These are phyloP conservation scores for Cryptococcus maquisensis DNA, from an alignment of 1,284 basidiomycete species.

Conservation along the genomic window DNA sequence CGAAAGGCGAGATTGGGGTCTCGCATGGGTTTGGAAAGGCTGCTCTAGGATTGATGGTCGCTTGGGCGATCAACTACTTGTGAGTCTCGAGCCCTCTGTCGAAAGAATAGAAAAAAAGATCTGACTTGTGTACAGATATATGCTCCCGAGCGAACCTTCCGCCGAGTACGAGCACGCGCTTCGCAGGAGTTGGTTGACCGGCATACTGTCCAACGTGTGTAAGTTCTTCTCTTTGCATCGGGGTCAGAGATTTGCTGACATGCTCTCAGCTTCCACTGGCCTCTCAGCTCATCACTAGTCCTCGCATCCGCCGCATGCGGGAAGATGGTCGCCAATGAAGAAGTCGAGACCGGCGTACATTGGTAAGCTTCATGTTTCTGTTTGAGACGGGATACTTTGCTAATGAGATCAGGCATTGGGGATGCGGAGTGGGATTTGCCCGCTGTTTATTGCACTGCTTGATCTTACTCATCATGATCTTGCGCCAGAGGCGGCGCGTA, in stretches of 20 bases:
- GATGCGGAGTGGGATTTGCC: conserved; percentile 43
- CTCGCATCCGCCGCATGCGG: conserved; percentile 45
- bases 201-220: conserved; percentile 43
- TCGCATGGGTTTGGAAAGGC: conserved; percentile 43
- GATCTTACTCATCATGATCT: conserved; percentile 41
- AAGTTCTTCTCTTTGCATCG: conserved; percentile 3
- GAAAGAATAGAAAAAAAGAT: neutral
- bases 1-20: conserved; percentile 19
- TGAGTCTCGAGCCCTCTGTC: conserved; percentile 23
- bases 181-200: conserved; percentile 46
- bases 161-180: conserved; percentile 45
- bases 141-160: conserved; percentile 29
- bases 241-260: too few species aligned
- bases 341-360: conserved; percentile 15
- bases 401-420: conserved; percentile 39
- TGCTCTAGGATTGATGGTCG: conserved; percentile 46
- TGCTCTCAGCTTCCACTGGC: conserved; percentile 40
- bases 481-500: neutral
- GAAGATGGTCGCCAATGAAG: conserved; percentile 32
- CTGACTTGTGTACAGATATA: conserved; percentile 17
- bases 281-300: conserved; percentile 44
- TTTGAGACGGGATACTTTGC: neutral
- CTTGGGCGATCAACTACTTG: conserved; percentile 50
- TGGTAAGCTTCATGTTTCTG: conserved; percentile 5
- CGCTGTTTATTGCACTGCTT: conserved; percentile 42